A percentile compares a stretch with the other conserved stretches of the same genome.
Evolutionary conservation across 2,329 filamentous ascomycete genomes (phyloP).

Genomic region (Penicillium freii): DNA sequence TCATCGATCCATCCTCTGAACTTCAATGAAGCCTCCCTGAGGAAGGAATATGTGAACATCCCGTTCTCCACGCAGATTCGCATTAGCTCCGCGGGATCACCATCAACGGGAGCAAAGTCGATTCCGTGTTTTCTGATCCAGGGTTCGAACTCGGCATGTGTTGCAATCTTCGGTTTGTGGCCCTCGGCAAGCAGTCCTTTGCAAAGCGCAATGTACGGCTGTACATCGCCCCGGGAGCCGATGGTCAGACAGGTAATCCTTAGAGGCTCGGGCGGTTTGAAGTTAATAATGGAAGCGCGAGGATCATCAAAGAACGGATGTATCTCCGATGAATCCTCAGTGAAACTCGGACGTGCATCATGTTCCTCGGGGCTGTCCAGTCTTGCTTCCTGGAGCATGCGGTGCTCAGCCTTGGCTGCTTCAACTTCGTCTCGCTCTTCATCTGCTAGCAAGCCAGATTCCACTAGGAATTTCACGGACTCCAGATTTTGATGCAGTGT

Average conservation of each 20-base stretch:
- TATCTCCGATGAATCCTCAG: slow-evolving; percentile 43
- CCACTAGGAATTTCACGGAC: slow-evolving; percentile 65
- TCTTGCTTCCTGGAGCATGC: slow-evolving; percentile 74
- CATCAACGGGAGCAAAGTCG: slow-evolving; percentile 82
- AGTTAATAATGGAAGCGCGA: slow-evolving; percentile 81
- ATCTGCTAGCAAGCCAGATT: slow-evolving; percentile 65
- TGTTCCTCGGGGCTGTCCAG: slow-evolving; percentile 43
- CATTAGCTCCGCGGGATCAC: slow-evolving; percentile 93
- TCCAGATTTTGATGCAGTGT: slow-evolving; percentile 77
- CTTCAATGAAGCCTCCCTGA: slow-evolving; percentile 79
- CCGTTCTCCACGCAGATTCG: slow-evolving; percentile 93
- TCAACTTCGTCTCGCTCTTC: slow-evolving; percentile 70
- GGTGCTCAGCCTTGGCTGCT: slow-evolving; percentile 74
- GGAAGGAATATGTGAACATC: slow-evolving; percentile 90
- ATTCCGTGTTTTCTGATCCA: slow-evolving; percentile 95
- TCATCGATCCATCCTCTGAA: slow-evolving; percentile 96
- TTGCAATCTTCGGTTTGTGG: slow-evolving; percentile 82
- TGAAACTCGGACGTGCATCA: slow-evolving; percentile 23
- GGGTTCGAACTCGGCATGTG: slow-evolving; percentile 80
- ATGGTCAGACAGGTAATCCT: slow-evolving; percentile 92
- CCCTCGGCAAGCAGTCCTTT: slow-evolving; percentile 86
- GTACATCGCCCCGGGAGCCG: slow-evolving; percentile 90
- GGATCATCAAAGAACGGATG: slow-evolving; percentile 89
- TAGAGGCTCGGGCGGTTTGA: slow-evolving; percentile 78
- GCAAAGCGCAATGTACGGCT: slow-evolving; percentile 95